Percentiles rank a stretch among this genome's conserved stretches.
Evolutionary conservation across 805 yeast species (phyloP).

Genomic region (Pichia cephalocereana): DNA sequence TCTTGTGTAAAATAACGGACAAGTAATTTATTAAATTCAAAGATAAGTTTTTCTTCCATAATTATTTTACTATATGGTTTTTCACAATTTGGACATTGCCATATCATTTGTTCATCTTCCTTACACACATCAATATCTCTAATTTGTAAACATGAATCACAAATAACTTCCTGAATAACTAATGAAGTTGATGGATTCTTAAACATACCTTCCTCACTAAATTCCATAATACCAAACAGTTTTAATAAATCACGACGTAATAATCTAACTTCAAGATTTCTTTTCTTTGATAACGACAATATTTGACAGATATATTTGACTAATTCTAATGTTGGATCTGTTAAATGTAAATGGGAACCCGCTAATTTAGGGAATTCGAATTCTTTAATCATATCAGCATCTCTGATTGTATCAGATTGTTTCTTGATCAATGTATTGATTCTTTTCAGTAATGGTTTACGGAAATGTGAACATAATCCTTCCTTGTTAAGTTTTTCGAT

Average conservation of each 20-base stretch:
- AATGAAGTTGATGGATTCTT: conserved; percentile 67
- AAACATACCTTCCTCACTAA: conserved; percentile 66
- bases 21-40: conserved; percentile 45
- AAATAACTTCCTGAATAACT: conserved; percentile 55
- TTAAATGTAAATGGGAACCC: conserved; percentile 52
- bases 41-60: conserved; percentile 72
- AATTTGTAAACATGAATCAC: conserved; percentile 69
- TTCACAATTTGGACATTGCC: conserved; percentile 62
- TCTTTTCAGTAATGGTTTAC: conserved; percentile 58
- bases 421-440: conserved; percentile 53
- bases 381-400: conserved; percentile 52
- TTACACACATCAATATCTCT: conserved; percentile 78
- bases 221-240: conserved; percentile 75
- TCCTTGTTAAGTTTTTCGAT: conserved; percentile 19
- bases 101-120: conserved; percentile 41
- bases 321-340: conserved; percentile 71
- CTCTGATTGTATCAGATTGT: conserved; percentile 65
- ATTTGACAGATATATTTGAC: conserved; percentile 70
- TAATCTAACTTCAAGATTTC: conserved; percentile 64
- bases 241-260: conserved; percentile 66
- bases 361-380: conserved; percentile 71
- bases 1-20: conserved; percentile 72
- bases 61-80: conserved; percentile 54
- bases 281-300: conserved; percentile 51
- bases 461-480: conserved; percentile 49